phyloP scores from a whole-genome alignment of 257 asterid species.

The Solanum ossicruentum region DNA sequence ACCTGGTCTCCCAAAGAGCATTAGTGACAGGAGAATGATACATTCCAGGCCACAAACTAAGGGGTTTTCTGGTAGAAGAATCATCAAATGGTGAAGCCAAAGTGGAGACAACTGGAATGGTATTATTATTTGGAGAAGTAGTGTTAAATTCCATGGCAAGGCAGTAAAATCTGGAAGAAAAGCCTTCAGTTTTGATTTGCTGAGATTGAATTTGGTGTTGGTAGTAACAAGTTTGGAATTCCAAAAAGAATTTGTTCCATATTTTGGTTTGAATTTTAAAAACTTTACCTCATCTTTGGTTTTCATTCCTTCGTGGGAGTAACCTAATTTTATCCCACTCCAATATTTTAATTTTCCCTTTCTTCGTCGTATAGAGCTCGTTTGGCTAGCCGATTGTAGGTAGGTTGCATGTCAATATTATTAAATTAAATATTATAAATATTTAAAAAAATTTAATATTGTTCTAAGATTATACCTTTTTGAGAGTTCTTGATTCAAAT shows the following conservation, averaged over 20 bases:
- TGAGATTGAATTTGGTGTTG: not conserved
- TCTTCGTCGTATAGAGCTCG: too few species aligned
- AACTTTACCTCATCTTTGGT: too few species aligned
- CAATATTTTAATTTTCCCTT: too few species aligned
- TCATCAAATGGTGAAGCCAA: slow-evolving; percentile 39
- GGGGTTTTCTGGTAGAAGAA: slow-evolving; percentile 33
- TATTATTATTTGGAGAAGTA: slow-evolving; percentile 12
- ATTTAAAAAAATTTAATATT: too few species aligned
- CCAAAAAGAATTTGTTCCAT: not conserved
- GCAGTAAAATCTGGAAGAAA: not conserved
- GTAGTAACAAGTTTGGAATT: not conserved
- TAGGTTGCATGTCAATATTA: too few species aligned
- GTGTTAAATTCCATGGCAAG: slow-evolving; percentile 37
- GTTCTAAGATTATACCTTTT: too few species aligned
- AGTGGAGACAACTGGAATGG: slow-evolving; percentile 59
- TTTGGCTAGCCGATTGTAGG: too few species aligned
- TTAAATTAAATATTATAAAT: too few species aligned
- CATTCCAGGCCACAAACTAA: slow-evolving; percentile 96
- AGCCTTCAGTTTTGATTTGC: not conserved
- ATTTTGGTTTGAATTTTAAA: too few species aligned
- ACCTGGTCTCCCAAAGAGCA: slow-evolving; percentile 92
- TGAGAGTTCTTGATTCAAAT: too few species aligned
- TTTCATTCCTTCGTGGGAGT: too few species aligned
- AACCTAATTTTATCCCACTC: too few species aligned
- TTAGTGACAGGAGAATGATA: slow-evolving; percentile 89